phyloP scores from a whole-genome alignment of 2,329 filamentous ascomycete genomes.

The Thielaviopsis cerberus region DNA sequence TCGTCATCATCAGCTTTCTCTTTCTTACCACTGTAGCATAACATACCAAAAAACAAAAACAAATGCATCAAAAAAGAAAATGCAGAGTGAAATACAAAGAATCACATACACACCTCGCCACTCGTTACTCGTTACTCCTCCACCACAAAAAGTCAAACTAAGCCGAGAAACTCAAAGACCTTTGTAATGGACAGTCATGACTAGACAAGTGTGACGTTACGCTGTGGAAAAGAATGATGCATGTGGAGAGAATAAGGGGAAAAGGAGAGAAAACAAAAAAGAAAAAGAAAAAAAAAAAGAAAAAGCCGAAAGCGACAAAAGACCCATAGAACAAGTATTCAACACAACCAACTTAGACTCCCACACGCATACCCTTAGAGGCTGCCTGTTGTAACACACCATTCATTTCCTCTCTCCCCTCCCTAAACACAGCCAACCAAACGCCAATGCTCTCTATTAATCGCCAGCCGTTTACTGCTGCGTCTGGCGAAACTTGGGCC shows the following conservation, averaged over 20 bases:
- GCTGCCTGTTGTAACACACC: neutral
- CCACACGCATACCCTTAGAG: slow-evolving; percentile 10
- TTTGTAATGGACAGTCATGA: neutral
- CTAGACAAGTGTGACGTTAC: neutral
- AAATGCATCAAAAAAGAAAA: neutral
- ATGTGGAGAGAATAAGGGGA: neutral
- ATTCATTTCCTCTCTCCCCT: neutral
- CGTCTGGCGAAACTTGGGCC: slow-evolving; percentile 27
- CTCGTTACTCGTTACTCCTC: too few species aligned
- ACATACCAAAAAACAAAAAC: neutral
- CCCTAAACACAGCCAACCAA: neutral
- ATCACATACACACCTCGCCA: neutral
- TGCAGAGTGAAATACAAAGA: neutral
- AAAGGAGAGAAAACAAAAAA: neutral
- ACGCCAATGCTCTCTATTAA: neutral
- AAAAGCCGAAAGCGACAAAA: neutral
- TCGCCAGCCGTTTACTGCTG: slow-evolving; percentile 15
- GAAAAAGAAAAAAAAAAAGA: neutral
- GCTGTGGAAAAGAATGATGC: neutral
- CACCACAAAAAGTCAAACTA: neutral
- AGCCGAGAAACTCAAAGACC: neutral
- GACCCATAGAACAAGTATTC: neutral
- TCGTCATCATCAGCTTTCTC: slow-evolving; percentile 1
- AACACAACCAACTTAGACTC: slow-evolving; percentile 1
- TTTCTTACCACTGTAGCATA: neutral